A percentile compares a stretch with the other conserved stretches of the same genome.
Conservation (phyloP, 2,329 filamentous ascomycete species). For the Karstenula rhodostoma region DNA sequence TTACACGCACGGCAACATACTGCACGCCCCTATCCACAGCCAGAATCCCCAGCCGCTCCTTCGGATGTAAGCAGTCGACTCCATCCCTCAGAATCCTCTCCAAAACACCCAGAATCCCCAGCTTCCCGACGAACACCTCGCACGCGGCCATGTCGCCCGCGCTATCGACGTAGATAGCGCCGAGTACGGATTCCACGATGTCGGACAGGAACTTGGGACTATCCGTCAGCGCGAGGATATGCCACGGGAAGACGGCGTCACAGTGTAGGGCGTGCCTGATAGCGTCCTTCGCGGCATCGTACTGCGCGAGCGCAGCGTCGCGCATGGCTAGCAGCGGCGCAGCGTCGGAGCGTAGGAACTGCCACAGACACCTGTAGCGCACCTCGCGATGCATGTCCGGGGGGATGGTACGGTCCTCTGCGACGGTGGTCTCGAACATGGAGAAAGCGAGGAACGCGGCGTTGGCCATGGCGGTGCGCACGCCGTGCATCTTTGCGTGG, state of each 20-base stretch:
- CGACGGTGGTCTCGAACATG: slow-evolving; percentile 64
- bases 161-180: slow-evolving; percentile 83
- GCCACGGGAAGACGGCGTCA: slow-evolving; percentile 76
- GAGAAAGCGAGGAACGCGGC: slow-evolving; percentile 80
- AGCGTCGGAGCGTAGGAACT: slow-evolving; percentile 71
- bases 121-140: slow-evolving; percentile 63
- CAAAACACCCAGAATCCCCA: slow-evolving; percentile 73
- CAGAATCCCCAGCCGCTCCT: slow-evolving; percentile 71
- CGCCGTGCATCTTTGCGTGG: slow-evolving; percentile 74
- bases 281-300: slow-evolving; percentile 56
- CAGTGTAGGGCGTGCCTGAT: slow-evolving; percentile 62
- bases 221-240: slow-evolving; percentile 70
- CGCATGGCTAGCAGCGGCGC: slow-evolving; percentile 59
- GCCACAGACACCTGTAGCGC: slow-evolving; percentile 64
- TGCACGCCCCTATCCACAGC: slow-evolving; percentile 62
- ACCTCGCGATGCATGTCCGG: slow-evolving; percentile 39
- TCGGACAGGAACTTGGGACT: slow-evolving; percentile 83
- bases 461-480: slow-evolving; percentile 81
- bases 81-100: slow-evolving; percentile 63
- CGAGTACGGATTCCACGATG: slow-evolving; percentile 80
- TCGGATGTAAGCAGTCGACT: slow-evolving; percentile 68
- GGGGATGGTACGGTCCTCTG: slow-evolving; percentile 3
- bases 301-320: slow-evolving; percentile 54
- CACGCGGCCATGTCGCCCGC: slow-evolving; percentile 62
- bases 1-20: slow-evolving; percentile 56